Base-by-base conservation (phyloP, 805 yeast genomes). In the Ogataea corticis region DNA sequence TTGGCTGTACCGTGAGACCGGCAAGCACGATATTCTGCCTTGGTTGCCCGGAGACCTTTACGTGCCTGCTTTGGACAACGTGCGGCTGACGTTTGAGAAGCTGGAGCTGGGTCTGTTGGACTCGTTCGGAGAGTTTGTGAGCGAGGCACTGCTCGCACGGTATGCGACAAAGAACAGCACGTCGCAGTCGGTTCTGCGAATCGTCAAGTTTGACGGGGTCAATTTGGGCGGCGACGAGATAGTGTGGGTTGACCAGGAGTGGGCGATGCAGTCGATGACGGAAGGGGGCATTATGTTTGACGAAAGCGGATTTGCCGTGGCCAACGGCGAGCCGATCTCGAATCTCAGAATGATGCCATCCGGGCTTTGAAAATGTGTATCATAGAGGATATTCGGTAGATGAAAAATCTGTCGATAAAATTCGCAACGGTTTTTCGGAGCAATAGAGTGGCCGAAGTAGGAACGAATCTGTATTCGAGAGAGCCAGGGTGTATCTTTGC, bases 51-150 rank as follows among this genome's bases (percentile, higher is more conserved):
- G 62, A 39, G 73, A 72, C 57, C 44, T 70, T 28, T 74, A 71
- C 69, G 50, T 77, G 30, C 71, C 70, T 1, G 57, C 61, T 12
- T 50, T 79, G 2, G 59, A 63, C 9, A 73, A 82, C 2, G 50
- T 76, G 4, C 63, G 81, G 34, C 33, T 80, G 13, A 57, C 62
- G 4, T 45, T 82, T 29, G 89, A 84, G 59, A 62, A 66, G 17
- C 48, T 81, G 16, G 47, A 45, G 7, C 55, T 64, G 1, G 76
- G 75, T 0, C 45, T 58, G 1, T 48, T 78, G 13, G 84, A 81
- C 50, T 39, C 62, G 0, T 46, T 46, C 17, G 78, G 78, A 38
- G 48, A 54, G 1, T 38, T 53, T 7, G 60, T 76, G 7, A 61
- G 67, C 2, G 42, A 50, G 7, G 62, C 64, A n/a, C 39, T 33